A percentile compares a stretch with the other conserved stretches of the same genome.
These are phyloP conservation scores for Gymnopus androsaceus DNA, from an alignment of 1,284 basidiomycete species.

Conservation along the genomic window DNA sequence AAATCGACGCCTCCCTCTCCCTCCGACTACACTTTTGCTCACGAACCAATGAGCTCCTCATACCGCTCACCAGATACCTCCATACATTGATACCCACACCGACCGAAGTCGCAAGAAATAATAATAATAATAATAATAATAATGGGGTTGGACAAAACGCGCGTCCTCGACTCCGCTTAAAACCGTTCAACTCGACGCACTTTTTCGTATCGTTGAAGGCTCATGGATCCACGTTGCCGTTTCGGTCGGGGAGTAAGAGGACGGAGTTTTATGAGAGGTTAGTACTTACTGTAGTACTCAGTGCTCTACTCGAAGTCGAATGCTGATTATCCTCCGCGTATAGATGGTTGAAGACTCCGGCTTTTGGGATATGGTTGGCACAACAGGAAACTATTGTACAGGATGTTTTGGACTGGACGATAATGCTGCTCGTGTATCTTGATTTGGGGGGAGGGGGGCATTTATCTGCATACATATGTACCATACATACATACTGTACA, in stretches of 20 bases:
- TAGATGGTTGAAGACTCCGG: constrained; percentile 68
- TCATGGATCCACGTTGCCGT: constrained; percentile 77
- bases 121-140: constrained; percentile 11
- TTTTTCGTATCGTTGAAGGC: constrained; percentile 85
- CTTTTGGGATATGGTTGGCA: constrained; percentile 77
- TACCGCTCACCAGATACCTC: constrained; percentile 92
- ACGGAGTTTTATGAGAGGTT: constrained; percentile 69
- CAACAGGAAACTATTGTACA: constrained; percentile 71
- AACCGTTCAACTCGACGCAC: constrained; percentile 76
- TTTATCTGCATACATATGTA: too few relatives aligned
- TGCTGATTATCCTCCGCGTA: background rate
- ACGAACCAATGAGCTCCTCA: constrained; percentile 86
- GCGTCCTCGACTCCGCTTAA: constrained; percentile 51
- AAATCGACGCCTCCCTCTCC: constrained; percentile 62
- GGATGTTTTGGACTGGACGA: constrained; percentile 48
- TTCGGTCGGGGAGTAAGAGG: constrained; percentile 64
- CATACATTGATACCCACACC: constrained; percentile 84
- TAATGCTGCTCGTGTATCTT: constrained; percentile 13
- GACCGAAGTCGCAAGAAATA: constrained; percentile 39
- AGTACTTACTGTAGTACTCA: background rate
- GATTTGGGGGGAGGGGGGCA: too few relatives aligned
- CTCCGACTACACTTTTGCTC: constrained; percentile 87
- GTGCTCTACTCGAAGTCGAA: background rate
- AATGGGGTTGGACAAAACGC: background rate
- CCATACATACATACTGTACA: too few relatives aligned